Evolutionary conservation across 352 stramenopile genomes (phyloP).

Genomic region (Pythium oligandrum): DNA sequence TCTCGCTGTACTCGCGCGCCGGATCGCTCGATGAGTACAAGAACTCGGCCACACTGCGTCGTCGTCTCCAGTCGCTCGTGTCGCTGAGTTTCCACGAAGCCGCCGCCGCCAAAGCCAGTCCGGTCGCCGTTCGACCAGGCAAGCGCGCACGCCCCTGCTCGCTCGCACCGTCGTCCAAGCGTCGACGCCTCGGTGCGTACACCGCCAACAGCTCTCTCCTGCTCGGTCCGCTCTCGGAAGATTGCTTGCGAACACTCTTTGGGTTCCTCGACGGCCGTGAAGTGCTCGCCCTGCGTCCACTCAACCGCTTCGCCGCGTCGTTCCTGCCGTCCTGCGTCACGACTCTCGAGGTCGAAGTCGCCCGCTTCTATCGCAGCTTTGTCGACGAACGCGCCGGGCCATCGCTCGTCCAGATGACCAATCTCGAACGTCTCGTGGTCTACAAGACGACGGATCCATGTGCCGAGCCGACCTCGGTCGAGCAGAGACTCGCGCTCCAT

Average conservation of each 20-base stretch:
- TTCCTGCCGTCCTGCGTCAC: constrained; percentile 51
- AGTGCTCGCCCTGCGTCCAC: constrained; percentile 32
- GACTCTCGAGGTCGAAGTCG: constrained; percentile 46
- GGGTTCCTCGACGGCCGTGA: constrained; percentile 60
- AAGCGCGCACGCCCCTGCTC: constrained; percentile 1
- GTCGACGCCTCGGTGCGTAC: constrained; percentile 21
- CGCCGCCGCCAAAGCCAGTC: constrained; percentile 20
- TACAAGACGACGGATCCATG: constrained; percentile 31
- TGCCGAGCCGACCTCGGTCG: constrained; percentile 7
- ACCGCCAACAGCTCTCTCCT: constrained; percentile 3
- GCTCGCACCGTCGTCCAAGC: constrained; percentile 23
- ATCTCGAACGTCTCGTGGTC: constrained; percentile 56
- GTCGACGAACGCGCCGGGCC: constrained; percentile 4
- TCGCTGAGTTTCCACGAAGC: constrained; percentile 66
- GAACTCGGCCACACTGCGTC: constrained; percentile 62
- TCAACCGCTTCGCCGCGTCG: constrained; percentile 45
- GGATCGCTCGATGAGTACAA: constrained; percentile 62
- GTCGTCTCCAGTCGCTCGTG: constrained; percentile 64
- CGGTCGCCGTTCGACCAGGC: no score
- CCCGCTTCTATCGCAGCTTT: constrained; percentile 30
- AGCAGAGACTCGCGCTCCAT: constrained; percentile 38
- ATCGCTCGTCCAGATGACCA: constrained; percentile 41
- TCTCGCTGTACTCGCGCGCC: constrained; percentile 67
- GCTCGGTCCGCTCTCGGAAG: constrained; percentile 23
- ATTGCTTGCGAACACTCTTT: constrained; percentile 50